Evolutionary conservation across 1,284 basidiomycete genomes (phyloP), one percentile per base, ranked within the genome.

Genomic region (Moesziomyces sp.): DNA sequence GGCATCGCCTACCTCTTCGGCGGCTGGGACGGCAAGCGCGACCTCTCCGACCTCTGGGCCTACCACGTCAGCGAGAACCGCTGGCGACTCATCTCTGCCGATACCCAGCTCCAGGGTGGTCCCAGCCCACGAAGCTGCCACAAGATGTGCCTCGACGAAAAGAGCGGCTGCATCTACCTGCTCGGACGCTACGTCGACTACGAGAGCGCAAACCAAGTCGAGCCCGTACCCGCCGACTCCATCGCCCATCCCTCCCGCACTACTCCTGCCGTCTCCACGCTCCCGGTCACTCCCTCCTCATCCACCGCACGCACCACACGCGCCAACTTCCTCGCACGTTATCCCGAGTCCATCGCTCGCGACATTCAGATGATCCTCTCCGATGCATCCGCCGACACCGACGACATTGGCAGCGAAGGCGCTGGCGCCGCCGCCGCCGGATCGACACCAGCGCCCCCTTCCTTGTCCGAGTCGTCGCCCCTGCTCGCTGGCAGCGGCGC

Each of bases 1-100:
- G 88, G 89, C 6, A 84, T 88, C 46, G 89, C 93, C 14, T 93
- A 93, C 79, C 86, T 93, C 18, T 89, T 92, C 64, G 92, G 92
- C 1, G 92, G 92, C 0, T 93, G 90, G 89, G 89, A 92, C 70
- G 92, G 92, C 3, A 84, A 88, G 59, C 52, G 59, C 14, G 84
- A 89, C 60, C 86, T 93, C 16, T 90, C 91, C 70, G 92, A 94
- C 81, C 90, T 93, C 62, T 93, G 92, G 92, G 87, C 87, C 45
- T 93, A 91, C 82, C 87, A 88, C 65, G 87, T 91, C 78, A 85
- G 84, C 44, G 85, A 87, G n/a, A 88, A 89, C 51, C 85, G 86
- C 52, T 93, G 92, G 92, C 85, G 85, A 6, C 75, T 89, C 24
- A 85, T 93, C 52, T 89, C 88, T 58, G 84, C 86, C 35, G 87